Conservation (phyloP, 495 filamentous ascomycete genomes). For the Filosporella fistucella region DNA sequence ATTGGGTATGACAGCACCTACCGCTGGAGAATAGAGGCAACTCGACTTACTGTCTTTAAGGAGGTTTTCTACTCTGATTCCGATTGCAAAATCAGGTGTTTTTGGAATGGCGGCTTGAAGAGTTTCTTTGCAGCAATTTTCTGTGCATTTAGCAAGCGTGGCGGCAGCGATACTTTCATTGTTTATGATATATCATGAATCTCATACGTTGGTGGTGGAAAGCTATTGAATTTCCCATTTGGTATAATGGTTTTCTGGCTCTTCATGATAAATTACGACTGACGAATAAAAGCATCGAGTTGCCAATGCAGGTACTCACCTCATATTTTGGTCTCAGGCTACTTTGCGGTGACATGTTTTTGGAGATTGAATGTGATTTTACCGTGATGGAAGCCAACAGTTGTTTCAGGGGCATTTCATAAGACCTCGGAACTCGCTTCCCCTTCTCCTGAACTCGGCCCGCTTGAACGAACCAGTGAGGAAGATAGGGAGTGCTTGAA, state of each 20-base stretch:
- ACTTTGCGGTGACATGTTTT: too few species aligned
- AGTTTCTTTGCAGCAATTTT: constrained; percentile 15
- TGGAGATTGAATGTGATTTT: too few species aligned
- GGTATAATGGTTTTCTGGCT: constrained; percentile 6
- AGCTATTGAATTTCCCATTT: too few species aligned
- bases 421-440: too few species aligned
- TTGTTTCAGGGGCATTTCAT: too few species aligned
- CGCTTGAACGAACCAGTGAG: too few species aligned
- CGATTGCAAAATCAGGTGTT: constrained; percentile 1
- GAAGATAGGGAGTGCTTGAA: neutral
- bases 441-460: too few species aligned
- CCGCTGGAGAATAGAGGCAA: constrained; percentile 24
- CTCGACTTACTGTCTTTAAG: constrained; percentile 23
- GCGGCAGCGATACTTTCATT: constrained; percentile 15
- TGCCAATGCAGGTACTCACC: constrained; percentile 9
- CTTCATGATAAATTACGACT: constrained; percentile 20
- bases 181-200: constrained; percentile 7
- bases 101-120: constrained; percentile 15
- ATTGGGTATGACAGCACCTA: constrained; percentile 21
- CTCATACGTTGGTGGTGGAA: too few species aligned
- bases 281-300: constrained; percentile 22
- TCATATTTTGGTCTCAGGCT: too few species aligned
- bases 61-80: constrained; percentile 10
- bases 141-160: constrained; percentile 28
- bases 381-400: too few species aligned